Conservation (phyloP, 2,329 filamentous ascomycete species). For the Penicillium sp. region DNA sequence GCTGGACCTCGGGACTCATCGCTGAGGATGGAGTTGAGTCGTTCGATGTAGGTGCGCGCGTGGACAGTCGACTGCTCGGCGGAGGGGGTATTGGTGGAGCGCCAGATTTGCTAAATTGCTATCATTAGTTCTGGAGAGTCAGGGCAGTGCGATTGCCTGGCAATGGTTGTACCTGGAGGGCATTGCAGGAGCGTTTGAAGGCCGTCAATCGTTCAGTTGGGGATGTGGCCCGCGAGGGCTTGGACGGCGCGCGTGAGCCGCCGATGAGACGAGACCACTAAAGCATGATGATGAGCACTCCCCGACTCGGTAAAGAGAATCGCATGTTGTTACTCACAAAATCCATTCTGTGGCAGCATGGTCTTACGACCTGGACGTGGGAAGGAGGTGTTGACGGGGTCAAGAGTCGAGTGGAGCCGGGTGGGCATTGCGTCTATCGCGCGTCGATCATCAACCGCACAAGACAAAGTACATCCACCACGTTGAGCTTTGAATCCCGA, state of each 20-base stretch:
- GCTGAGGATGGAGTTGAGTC: constrained; percentile 69
- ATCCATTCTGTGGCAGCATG: constrained; percentile 47
- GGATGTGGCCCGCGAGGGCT: constrained; percentile 56
- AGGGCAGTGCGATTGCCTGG: not conserved
- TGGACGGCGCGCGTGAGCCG: constrained; percentile 54
- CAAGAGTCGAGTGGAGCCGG: constrained; percentile 27
- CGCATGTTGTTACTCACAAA: constrained; percentile 43
- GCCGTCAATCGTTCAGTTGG: constrained; percentile 63
- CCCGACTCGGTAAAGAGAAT: no score
- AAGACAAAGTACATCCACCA: not conserved
- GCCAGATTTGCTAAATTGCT: constrained; percentile 61
- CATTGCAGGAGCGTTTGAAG: constrained; percentile 65
- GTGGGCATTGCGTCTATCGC: constrained; percentile 21
- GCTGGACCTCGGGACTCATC: constrained; percentile 87
- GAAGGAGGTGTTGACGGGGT: constrained; percentile 23
- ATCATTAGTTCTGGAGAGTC: constrained; percentile 11
- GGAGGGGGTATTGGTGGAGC: constrained; percentile 56
- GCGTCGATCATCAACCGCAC: constrained; percentile 21
- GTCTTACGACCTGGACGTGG: constrained; percentile 27
- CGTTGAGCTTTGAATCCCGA: not conserved
- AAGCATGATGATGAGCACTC: constrained; percentile 8
- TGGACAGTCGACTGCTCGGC: constrained; percentile 56
- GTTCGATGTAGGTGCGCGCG: constrained; percentile 58
- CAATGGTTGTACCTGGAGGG: constrained; percentile 54
- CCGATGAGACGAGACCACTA: constrained; percentile 67